These are phyloP conservation scores for Irpex rosettiformis DNA, from an alignment of 1,284 basidiomycete species.

Conservation along the genomic window DNA sequence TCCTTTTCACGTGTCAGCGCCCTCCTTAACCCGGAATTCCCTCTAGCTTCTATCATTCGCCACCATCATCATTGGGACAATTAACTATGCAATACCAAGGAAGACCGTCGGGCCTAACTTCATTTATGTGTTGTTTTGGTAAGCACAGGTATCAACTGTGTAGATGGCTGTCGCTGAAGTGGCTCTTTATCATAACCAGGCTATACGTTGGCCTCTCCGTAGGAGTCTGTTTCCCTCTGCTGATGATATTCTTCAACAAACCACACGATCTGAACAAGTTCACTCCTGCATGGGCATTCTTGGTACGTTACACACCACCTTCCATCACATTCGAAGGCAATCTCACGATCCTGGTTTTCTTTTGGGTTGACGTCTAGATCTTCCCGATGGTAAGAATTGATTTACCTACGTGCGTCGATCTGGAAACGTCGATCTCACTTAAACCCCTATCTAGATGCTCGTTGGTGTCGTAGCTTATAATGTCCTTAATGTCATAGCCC, in stretches of 20 bases:
- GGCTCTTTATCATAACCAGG: constrained; percentile 26
- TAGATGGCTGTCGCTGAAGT: too few relatives aligned
- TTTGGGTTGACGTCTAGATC: constrained; percentile 24
- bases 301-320: constrained; percentile 35
- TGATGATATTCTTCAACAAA: constrained; percentile 48
- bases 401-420: not conserved
- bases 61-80: constrained; percentile 45
- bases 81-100: constrained; percentile 40
- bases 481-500: constrained; percentile 36
- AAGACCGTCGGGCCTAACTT: constrained; percentile 31
- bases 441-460: constrained; percentile 34
- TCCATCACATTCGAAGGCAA: not conserved
- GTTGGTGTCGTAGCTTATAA: constrained; percentile 46
- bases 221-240: constrained; percentile 44
- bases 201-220: constrained; percentile 38
- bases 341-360: too few relatives aligned
- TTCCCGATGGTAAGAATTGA: constrained; percentile 40
- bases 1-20: not conserved
- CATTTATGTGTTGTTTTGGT: constrained; percentile 44
- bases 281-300: constrained; percentile 45
- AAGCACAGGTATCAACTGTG: constrained; percentile 9
- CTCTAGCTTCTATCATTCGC: constrained; percentile 43
- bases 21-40: too few relatives aligned
- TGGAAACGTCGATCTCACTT: constrained; percentile 8
- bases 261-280: constrained; percentile 43